A percentile compares a stretch with the other conserved stretches of the same genome.
Evolutionary conservation across 176 grass and related monocot species (phyloP).

Genomic region (Aechmea fasciata): DNA sequence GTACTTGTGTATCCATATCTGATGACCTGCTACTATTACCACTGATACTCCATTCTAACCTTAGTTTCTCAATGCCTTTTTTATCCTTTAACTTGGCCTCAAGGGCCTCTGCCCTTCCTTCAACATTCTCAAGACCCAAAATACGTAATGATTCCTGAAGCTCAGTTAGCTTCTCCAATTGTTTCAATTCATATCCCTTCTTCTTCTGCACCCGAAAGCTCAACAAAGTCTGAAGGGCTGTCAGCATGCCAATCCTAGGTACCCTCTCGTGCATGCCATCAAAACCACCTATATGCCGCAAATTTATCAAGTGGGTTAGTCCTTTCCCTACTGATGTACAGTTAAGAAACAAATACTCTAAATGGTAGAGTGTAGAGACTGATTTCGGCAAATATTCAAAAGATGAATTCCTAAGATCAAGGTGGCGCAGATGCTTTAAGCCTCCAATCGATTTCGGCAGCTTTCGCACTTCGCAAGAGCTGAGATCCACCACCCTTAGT

Average conservation of each 20-base stretch:
- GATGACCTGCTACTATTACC: no score
- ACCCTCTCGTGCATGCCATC: no score
- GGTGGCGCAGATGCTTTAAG: slow-evolving; percentile 15
- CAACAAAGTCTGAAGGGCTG: background rate
- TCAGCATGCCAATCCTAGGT: slow-evolving; percentile 5
- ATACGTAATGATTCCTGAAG: background rate
- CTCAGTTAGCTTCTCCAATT: slow-evolving; percentile 16
- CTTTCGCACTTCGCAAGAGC: background rate
- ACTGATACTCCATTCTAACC: background rate
- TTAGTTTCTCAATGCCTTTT: background rate
- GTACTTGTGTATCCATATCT: background rate
- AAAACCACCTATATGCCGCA: no score
- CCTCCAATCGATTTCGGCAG: background rate
- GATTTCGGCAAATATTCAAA: background rate
- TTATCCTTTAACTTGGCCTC: background rate
- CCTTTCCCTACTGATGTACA: no score
- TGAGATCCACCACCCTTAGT: slow-evolving; percentile 8
- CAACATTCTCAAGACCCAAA: background rate
- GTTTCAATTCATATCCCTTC: slow-evolving; percentile 10
- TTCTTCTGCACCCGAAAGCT: background rate
- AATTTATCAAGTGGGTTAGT: no score
- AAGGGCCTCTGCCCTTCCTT: background rate
- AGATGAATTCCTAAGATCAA: background rate
- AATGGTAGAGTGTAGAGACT: background rate
- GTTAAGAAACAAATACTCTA: background rate